A percentile compares a stretch with the other conserved stretches of the same genome.
Evolutionary conservation across 2,329 filamentous ascomycete species (phyloP).

Genomic region (Huntiella abstrusa): DNA sequence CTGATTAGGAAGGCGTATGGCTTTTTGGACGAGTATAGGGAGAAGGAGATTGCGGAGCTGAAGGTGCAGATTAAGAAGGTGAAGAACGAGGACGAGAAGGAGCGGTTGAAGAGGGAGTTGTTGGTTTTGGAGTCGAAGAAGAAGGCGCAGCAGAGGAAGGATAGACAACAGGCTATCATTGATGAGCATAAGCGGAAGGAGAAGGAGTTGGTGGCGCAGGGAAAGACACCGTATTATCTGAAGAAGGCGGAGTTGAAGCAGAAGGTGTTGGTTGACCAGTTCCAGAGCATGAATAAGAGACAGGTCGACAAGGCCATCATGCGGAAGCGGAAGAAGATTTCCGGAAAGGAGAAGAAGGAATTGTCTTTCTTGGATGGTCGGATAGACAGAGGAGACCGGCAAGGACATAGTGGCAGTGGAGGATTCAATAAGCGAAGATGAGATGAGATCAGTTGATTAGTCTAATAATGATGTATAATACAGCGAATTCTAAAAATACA

Average conservation of each 20-base stretch:
- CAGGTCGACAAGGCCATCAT: conserved; percentile 74
- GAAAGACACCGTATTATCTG: conserved; percentile 83
- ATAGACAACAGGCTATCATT: conserved; percentile 49
- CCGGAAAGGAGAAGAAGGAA: conserved; percentile 65
- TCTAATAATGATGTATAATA: background rate
- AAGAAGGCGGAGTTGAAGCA: conserved; percentile 90
- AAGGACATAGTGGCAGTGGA: background rate
- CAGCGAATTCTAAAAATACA: conserved; percentile 1
- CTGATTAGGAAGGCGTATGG: conserved; percentile 56
- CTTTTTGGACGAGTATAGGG: conserved; percentile 75
- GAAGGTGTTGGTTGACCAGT: conserved; percentile 59
- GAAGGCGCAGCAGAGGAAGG: conserved; percentile 50
- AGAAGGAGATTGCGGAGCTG: conserved; percentile 62
- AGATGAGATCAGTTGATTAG: background rate
- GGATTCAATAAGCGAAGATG: background rate
- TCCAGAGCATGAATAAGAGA: conserved; percentile 64
- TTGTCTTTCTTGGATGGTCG: conserved; percentile 27
- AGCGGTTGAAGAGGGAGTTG: conserved; percentile 52
- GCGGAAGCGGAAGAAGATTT: conserved; percentile 74
- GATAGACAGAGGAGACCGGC: conserved; percentile 6
- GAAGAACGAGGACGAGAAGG: conserved; percentile 48
- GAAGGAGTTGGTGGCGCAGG: conserved; percentile 67
- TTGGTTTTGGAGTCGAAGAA: conserved; percentile 61
- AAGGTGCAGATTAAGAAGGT: conserved; percentile 42
- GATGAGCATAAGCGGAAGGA: conserved; percentile 64